phyloP scores from a whole-genome alignment of 2,329 filamentous ascomycete genomes.

The Pseudogymnoascus pannorum region DNA sequence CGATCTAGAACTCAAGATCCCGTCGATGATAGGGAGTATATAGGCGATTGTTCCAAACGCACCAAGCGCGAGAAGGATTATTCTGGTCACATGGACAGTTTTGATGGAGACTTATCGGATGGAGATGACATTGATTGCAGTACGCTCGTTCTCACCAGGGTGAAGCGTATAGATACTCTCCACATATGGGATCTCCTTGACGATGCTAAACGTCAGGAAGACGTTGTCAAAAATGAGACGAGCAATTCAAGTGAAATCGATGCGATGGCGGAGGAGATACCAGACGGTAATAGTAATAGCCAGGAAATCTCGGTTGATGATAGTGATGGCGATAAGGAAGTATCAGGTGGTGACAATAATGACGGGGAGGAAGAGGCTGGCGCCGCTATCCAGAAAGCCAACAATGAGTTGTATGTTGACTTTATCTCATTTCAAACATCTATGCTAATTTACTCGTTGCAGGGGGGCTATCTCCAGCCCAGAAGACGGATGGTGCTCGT shows the following conservation, averaged over 20 bases:
- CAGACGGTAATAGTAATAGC: too few relatives aligned
- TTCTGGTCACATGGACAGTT: background rate
- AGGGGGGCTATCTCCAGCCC: background rate
- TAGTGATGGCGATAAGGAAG: background rate
- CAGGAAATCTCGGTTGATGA: background rate
- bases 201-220: background rate
- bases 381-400: background rate
- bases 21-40: background rate
- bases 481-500: slow-evolving; percentile 1
- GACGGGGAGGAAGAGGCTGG: background rate
- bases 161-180: background rate
- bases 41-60: background rate
- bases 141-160: background rate
- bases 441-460: background rate
- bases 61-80: background rate
- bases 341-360: too few relatives aligned
- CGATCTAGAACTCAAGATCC: background rate
- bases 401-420: background rate
- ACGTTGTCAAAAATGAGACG: background rate
- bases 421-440: background rate
- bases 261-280: background rate
- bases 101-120: background rate
- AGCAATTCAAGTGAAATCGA: background rate
- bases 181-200: background rate
- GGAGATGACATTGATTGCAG: background rate